phyloP scores from a whole-genome alignment of 225 moss, liverwort and hornwort species.

The Sphagnum contortum region DNA sequence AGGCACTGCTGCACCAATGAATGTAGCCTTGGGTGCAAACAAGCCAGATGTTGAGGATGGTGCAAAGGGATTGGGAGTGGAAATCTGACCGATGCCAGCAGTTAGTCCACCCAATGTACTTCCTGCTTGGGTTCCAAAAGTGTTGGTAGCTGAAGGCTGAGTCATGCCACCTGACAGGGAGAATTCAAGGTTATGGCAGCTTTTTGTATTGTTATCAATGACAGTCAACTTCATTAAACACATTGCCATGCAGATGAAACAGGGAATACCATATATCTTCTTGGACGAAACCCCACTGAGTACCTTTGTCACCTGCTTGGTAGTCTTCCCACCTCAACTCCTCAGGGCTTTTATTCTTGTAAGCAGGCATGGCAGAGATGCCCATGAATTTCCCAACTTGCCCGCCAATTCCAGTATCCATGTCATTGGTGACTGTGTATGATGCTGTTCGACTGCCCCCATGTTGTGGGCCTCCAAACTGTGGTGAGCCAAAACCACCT shows the following conservation, averaged over 20 bases:
- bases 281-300: too few relatives aligned
- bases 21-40: conserved; percentile 28
- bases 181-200: neutral
- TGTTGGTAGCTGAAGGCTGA: conserved; percentile 28
- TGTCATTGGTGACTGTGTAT: conserved; percentile 85
- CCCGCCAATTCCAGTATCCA: conserved; percentile 84
- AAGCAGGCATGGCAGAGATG: conserved; percentile 86
- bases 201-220: too few relatives aligned
- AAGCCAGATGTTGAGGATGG: conserved; percentile 15
- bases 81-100: conserved; percentile 17
- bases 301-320: conserved; percentile 88
- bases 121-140: conserved; percentile 48
- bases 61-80: conserved; percentile 30
- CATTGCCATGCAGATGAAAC: too few relatives aligned
- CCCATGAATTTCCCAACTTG: conserved; percentile 93
- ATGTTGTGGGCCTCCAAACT: conserved; percentile 70
- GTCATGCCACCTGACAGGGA: conserved; percentile 49
- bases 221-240: too few relatives aligned
- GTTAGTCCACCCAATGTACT: conserved; percentile 53
- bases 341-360: conserved; percentile 75
- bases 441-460: conserved; percentile 75
- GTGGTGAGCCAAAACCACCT: conserved; percentile 58
- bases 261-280: too few relatives aligned
- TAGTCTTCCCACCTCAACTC: conserved; percentile 98
- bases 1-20: conserved; percentile 21